These are phyloP conservation scores for Xylaria sp. DNA, from an alignment of 2,329 filamentous ascomycete species.

Conservation along the genomic window DNA sequence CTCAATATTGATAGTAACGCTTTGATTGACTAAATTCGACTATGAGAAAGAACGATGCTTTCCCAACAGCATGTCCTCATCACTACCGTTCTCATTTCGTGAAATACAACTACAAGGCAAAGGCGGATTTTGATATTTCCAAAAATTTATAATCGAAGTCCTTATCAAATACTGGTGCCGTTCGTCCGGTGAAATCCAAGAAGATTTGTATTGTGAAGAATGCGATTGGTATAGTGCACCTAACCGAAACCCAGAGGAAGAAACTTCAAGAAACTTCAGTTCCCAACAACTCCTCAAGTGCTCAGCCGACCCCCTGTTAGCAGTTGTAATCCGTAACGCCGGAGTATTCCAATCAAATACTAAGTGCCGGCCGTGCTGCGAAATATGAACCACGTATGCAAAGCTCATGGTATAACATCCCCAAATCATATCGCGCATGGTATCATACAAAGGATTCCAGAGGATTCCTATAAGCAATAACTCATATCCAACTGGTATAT, in stretches of 20 bases:
- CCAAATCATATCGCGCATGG: slow-evolving; percentile 26
- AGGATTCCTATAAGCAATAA: slow-evolving; percentile 17
- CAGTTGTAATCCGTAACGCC: slow-evolving; percentile 32
- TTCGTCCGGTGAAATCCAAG: neutral
- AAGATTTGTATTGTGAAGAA: slow-evolving; percentile 14
- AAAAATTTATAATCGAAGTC: neutral
- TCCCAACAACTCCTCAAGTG: slow-evolving; percentile 21
- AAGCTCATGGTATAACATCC: slow-evolving; percentile 17
- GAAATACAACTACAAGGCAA: neutral
- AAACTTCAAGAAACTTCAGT: slow-evolving; percentile 16
- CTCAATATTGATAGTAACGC: neutral
- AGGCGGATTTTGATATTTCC: neutral
- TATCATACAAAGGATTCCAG: slow-evolving; percentile 32
- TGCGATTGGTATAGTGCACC: slow-evolving; percentile 32
- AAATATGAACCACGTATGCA: slow-evolving; percentile 28
- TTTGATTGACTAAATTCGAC: neutral
- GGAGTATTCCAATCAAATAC: slow-evolving; percentile 26
- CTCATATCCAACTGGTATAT: slow-evolving; percentile 32
- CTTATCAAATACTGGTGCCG: neutral
- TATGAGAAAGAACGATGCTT: neutral
- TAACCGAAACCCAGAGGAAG: slow-evolving; percentile 19
- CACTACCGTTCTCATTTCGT: neutral
- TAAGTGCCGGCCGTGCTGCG: slow-evolving; percentile 20
- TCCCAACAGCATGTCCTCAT: neutral
- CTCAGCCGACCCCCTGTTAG: slow-evolving; percentile 15